A percentile compares a stretch with the other conserved stretches of the same genome.
Conservation (phyloP, 306 rosid genomes). For the Fragaria vesca region DNA sequence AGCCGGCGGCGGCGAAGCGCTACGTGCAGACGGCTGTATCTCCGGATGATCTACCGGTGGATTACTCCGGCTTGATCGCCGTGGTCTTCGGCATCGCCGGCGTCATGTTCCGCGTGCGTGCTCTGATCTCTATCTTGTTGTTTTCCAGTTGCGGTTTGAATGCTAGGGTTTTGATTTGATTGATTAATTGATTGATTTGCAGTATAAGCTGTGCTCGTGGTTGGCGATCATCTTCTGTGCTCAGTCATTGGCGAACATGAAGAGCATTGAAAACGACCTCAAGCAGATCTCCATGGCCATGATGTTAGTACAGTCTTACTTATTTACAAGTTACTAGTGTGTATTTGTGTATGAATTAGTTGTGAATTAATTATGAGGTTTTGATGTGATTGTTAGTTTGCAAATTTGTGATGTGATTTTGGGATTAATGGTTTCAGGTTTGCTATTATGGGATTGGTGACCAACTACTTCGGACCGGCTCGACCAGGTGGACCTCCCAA, state of each 20-base stretch:
- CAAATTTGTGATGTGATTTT: neutral
- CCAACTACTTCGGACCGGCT: constrained; percentile 81
- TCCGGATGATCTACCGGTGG: constrained; percentile 85
- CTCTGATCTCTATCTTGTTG: neutral
- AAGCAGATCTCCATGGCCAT: constrained; percentile 98
- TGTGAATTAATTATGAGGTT: too few species aligned
- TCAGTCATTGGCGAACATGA: constrained; percentile 84
- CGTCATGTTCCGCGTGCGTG: constrained; percentile 84
- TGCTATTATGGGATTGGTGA: constrained; percentile 79
- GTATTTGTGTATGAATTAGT: neutral
- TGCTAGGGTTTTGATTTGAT: neutral
- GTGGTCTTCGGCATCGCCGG: constrained; percentile 87
- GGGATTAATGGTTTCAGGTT: constrained; percentile 46
- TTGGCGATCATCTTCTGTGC: constrained; percentile 93
- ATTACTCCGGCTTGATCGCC: constrained; percentile 91
- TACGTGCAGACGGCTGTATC: constrained; percentile 47
- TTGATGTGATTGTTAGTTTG: neutral
- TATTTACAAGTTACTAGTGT: neutral
- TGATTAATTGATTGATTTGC: constrained; percentile 10
- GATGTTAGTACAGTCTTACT: constrained; percentile 52
- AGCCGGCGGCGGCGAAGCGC: constrained; percentile 84
- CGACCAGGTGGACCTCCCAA: constrained; percentile 47
- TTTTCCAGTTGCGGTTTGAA: neutral
- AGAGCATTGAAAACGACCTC: constrained; percentile 80
- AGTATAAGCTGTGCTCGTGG: constrained; percentile 97